Percentiles rank a stretch among this genome's conserved stretches.
These are phyloP conservation scores for Ustilago cynodontis DNA, from an alignment of 1,284 basidiomycete genomes.

Conservation along the genomic window DNA sequence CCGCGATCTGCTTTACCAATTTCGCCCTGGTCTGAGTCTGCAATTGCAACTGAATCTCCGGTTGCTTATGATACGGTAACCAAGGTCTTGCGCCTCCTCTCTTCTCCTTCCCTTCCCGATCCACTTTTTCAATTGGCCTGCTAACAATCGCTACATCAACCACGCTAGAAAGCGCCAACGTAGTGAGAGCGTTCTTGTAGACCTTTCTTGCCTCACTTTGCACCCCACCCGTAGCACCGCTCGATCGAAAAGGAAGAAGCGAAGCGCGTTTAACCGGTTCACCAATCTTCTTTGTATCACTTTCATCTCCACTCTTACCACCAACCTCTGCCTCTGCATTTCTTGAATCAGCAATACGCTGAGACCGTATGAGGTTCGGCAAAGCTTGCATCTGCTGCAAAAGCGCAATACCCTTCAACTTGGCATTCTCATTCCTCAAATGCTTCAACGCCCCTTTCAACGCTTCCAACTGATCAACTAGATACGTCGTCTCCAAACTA, in stretches of 20 bases:
- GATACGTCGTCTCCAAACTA: conserved; percentile 53
- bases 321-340: background rate
- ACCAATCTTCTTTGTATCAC: conserved; percentile 37
- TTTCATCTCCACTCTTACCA: conserved; percentile 34
- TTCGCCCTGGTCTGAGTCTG: conserved; percentile 20
- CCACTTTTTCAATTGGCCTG: background rate
- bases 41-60: conserved; percentile 28
- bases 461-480: conserved; percentile 80
- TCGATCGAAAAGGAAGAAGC: background rate
- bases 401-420: conserved; percentile 88
- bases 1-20: conserved; percentile 23
- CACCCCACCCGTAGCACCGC: background rate
- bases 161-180: conserved; percentile 49
- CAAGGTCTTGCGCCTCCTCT: conserved; percentile 23
- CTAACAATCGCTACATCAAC: conserved; percentile 52
- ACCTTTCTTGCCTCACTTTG: conserved; percentile 22
- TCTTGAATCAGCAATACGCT: background rate
- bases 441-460: conserved; percentile 88
- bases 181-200: conserved; percentile 23
- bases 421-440: conserved; percentile 89
- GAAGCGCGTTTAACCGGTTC: conserved; percentile 31
- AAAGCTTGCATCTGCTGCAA: conserved; percentile 83
- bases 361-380: conserved; percentile 64
- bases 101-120: background rate
- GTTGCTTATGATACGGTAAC: conserved; percentile 46